Evolutionary conservation across 2,329 filamentous ascomycete genomes (phyloP), one percentile per base, ranked within the genome.

Genomic region (Alternaria longipes): DNA sequence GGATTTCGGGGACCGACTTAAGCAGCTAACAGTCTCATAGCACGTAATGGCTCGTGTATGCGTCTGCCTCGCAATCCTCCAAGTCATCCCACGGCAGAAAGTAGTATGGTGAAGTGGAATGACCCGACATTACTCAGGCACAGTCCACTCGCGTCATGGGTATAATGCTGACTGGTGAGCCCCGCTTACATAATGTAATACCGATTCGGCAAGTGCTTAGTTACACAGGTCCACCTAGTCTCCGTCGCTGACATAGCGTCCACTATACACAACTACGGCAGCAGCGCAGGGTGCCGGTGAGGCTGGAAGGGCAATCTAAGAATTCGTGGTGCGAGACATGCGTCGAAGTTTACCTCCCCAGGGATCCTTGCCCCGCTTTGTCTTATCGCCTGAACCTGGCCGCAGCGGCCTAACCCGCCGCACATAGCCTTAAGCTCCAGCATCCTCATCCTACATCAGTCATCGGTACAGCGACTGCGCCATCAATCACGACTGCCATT

Each of bases 1-100:
- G 56, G 41, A 58, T 58, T 59, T 59, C 56, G 56, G 55, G 18
- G 49, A 28, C 41, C 32, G 18, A 30, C 7, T 2, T 24, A 40
- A 20, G 36, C 34, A 26, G 42, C 41, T 55, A 59, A 22, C 41
- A 59, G 18, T 20, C 28, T 20, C 16, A 57, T 44, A 32, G 54
- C 38, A 30, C 46, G 40, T 26, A 42, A 44, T 44, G 26, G 28
- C 30, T 57, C 46, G n/a, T 51, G 38, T 34, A 42, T 44, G n/a
- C 46, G 18, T 45, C n/a, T 38, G 30, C 14, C 12, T 40, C 20
- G n/a, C 30, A 55, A 9, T 12, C 11, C n/a, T n/a, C 20, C n/a
- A 32, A 8, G 24, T 22, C 22, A 11, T 36, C 41, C 41, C 14
- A 16, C 40, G 16, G 30, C 38, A 44, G 30, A n/a, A 9, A 16